Conservation (phyloP, 2,329 filamentous ascomycete species). For the Metarhizium album region DNA sequence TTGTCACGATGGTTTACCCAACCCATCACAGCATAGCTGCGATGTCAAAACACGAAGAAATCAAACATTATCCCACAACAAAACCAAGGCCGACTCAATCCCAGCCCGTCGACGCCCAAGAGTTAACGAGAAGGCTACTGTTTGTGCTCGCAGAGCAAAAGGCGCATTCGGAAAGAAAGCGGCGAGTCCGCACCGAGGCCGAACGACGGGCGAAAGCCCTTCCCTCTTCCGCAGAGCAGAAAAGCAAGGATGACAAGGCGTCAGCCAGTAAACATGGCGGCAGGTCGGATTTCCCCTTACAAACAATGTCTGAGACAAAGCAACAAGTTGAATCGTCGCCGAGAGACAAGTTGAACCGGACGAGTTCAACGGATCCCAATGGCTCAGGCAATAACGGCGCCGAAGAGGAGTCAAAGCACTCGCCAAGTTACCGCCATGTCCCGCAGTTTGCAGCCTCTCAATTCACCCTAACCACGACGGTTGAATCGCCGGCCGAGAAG, state of each 20-base stretch:
- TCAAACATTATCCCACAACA: background rate
- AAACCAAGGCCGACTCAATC: conserved; percentile 14
- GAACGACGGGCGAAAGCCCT: conserved; percentile 8
- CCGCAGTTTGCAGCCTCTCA: conserved; percentile 44
- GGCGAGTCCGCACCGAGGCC: conserved; percentile 17
- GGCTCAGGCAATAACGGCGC: conserved; percentile 9
- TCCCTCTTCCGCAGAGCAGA: background rate
- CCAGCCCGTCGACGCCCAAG: conserved; percentile 39
- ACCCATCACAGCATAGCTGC: conserved; percentile 3
- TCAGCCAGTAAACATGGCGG: background rate
- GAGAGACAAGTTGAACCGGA: conserved; percentile 6
- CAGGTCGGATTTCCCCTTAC: background rate
- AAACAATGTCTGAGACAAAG: background rate
- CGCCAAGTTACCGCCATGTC: conserved; percentile 33
- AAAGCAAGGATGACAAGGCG: background rate
- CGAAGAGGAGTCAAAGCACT: conserved; percentile 7
- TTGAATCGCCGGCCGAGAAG: conserved; percentile 27
- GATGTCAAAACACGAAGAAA: background rate
- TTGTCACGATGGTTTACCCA: conserved; percentile 6
- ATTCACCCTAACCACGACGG: conserved; percentile 42
- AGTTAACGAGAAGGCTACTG: conserved; percentile 41
- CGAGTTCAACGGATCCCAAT: conserved; percentile 3
- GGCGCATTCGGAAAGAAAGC: conserved; percentile 25
- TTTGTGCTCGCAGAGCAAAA: conserved; percentile 41
- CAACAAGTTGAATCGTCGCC: background rate